Evolutionary conservation across 768 basidiomycete species (phyloP), one percentile per base, ranked within the genome.

Genomic region (Tricholoma terreum): DNA sequence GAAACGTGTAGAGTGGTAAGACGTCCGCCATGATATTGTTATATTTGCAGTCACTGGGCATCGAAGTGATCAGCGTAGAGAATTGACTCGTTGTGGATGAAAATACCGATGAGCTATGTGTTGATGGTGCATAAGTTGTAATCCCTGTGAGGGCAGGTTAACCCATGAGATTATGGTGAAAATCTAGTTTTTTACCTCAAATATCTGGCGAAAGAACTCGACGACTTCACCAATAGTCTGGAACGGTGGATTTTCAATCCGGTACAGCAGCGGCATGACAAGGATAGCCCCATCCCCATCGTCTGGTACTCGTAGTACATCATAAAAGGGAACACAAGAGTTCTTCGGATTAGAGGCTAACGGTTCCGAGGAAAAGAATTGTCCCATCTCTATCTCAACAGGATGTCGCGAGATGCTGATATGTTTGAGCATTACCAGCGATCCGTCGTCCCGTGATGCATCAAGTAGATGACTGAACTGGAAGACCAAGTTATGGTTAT

Each of bases 11-110:
- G 4, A 71, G 48, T 3, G 57, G 31, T 6, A 52, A 27, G 3
- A 61, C 59, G 36, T 72, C 69, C 61, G 66, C 67, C 67, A 71
- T 66, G 2, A 75, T 62, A 19, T 76, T 77, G 22, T 77, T 30
- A 43, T n/a, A n/a, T n/a, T n/a, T n/a, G n/a, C n/a, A n/a, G n/a
- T n/a, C n/a, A n/a, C n/a, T n/a, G n/a, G n/a, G n/a, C n/a, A n/a
- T n/a, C n/a, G n/a, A n/a, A n/a, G n/a, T n/a, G n/a, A n/a, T n/a
- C n/a, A 10, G 8, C n/a, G n/a, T n/a, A n/a, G n/a, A n/a, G n/a
- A n/a, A n/a, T n/a, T n/a, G n/a, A n/a, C n/a, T n/a, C n/a, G n/a
- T n/a, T n/a, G n/a, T n/a, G n/a, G n/a, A n/a, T n/a, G n/a, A n/a
- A n/a, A n/a, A n/a, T n/a, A n/a, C n/a, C n/a, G n/a, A n/a, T n/a